These are phyloP conservation scores for Entoloma clypeatum DNA, from an alignment of 1,284 basidiomycete genomes.

Conservation along the genomic window DNA sequence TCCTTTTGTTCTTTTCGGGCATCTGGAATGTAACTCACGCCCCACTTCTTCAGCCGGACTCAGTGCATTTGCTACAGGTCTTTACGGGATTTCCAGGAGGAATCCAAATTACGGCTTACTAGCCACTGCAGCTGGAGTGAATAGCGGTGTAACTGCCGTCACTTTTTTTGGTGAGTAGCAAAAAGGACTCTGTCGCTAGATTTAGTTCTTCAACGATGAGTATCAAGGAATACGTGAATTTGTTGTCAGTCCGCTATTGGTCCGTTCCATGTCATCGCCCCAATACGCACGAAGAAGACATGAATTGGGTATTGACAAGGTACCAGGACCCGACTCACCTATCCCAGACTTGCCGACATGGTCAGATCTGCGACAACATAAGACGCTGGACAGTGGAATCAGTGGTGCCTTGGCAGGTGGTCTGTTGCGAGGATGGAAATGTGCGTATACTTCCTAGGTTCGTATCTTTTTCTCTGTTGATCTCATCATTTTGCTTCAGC, in stretches of 20 bases:
- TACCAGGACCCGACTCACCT: slow-evolving; percentile 8
- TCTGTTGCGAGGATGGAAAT: slow-evolving; percentile 36
- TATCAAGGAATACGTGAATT: slow-evolving; percentile 63
- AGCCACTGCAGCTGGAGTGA: slow-evolving; percentile 53
- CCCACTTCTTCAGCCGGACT: slow-evolving; percentile 37
- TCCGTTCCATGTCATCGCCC: slow-evolving; percentile 34
- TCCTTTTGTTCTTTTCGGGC: slow-evolving; percentile 32
- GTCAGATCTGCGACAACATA: slow-evolving; percentile 51
- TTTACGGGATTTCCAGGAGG: slow-evolving; percentile 48
- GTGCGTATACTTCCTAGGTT: slow-evolving; percentile 31
- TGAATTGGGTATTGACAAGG: slow-evolving; percentile 23
- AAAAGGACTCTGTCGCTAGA: slow-evolving; percentile 16
- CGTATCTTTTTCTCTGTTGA: neutral
- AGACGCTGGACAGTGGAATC: slow-evolving; percentile 57
- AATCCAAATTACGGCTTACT: slow-evolving; percentile 39
- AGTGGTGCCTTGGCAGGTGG: slow-evolving; percentile 65
- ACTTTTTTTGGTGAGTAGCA: slow-evolving; percentile 75
- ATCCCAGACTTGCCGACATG: slow-evolving; percentile 31
- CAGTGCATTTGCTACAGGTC: slow-evolving; percentile 50
- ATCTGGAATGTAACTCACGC: slow-evolving; percentile 24
- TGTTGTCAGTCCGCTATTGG: slow-evolving; percentile 52
- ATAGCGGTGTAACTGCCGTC: slow-evolving; percentile 61
- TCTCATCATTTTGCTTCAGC: slow-evolving; percentile 24
- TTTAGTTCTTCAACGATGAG: neutral
- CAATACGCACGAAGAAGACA: slow-evolving; percentile 34